phyloP scores from a whole-genome alignment of 176 grass and related monocot genomes.

The Triticum dicoccoides region DNA sequence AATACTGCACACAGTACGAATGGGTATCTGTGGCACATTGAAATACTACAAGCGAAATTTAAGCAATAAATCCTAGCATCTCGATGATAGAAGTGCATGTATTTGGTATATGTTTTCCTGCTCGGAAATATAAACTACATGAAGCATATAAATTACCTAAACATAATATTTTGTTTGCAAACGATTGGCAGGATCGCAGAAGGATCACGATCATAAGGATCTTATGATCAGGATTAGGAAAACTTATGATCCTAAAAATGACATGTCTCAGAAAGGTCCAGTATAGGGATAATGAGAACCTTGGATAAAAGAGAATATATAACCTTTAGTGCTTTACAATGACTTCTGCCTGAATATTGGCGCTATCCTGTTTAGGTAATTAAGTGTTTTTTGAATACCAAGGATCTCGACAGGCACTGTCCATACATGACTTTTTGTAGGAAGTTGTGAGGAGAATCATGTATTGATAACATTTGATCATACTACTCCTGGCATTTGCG shows the following conservation, averaged over 20 bases:
- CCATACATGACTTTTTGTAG: background rate
- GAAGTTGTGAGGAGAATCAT: slow-evolving; percentile 7
- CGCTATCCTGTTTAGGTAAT: background rate
- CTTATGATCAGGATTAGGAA: background rate
- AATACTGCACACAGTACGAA: background rate
- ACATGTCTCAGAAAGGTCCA: background rate
- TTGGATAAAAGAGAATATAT: background rate
- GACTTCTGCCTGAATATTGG: background rate
- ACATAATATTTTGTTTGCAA: slow-evolving; percentile 11
- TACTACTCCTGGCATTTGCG: background rate
- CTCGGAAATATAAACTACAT: background rate
- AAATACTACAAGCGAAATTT: background rate
- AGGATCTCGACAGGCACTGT: slow-evolving; percentile 4
- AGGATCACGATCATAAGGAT: background rate
- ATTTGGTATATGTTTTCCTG: background rate
- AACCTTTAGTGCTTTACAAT: background rate
- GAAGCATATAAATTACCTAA: slow-evolving; percentile 2
- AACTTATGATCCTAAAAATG: background rate
- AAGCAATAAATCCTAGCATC: background rate
- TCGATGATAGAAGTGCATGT: background rate
- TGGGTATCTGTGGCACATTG: background rate
- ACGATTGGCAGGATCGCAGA: background rate
- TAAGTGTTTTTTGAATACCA: background rate
- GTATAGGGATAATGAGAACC: background rate
- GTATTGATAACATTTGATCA: background rate